Percentiles rank a stretch among this genome's conserved stretches.
Evolutionary conservation across 208 protist genomes (phyloP).

Genomic region (Leishmania lainsoni): DNA sequence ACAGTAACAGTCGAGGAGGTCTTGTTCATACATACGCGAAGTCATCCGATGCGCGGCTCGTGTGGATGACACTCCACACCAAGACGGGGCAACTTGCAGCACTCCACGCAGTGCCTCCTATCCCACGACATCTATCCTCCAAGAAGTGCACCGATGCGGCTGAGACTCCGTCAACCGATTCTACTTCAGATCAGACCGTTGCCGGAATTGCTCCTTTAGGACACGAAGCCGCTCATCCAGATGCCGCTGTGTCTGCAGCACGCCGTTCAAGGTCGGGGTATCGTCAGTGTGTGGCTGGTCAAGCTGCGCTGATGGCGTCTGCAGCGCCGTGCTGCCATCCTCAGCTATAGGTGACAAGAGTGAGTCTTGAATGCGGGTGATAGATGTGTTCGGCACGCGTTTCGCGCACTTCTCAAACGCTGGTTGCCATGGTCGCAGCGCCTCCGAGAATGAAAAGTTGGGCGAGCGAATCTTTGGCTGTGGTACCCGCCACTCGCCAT

Average conservation of each 20-base stretch:
- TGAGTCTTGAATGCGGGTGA: neutral
- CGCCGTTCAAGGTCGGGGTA: neutral
- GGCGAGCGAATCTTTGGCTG: neutral
- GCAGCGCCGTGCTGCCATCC: neutral
- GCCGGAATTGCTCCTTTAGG: slow-evolving; percentile 24
- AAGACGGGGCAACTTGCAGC: neutral
- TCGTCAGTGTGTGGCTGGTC: neutral
- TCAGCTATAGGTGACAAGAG: slow-evolving; percentile 19
- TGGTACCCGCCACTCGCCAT: neutral
- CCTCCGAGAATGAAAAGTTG: neutral
- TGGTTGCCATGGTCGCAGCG: neutral
- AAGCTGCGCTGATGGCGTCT: neutral
- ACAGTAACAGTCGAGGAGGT: neutral
- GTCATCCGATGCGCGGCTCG: too few relatives aligned
- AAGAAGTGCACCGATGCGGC: too few relatives aligned
- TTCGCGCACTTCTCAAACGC: neutral
- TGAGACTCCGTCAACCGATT: too few relatives aligned
- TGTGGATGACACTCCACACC: neutral
- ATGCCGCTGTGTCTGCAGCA: slow-evolving; percentile 22
- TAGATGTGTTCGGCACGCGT: neutral
- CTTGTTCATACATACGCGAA: neutral
- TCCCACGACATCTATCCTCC: neutral
- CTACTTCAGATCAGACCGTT: neutral
- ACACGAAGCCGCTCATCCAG: slow-evolving; percentile 23
- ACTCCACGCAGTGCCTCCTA: neutral